These are phyloP conservation scores for Talaromyces sp. DNA, from an alignment of 2,329 filamentous ascomycete genomes.

Conservation along the genomic window DNA sequence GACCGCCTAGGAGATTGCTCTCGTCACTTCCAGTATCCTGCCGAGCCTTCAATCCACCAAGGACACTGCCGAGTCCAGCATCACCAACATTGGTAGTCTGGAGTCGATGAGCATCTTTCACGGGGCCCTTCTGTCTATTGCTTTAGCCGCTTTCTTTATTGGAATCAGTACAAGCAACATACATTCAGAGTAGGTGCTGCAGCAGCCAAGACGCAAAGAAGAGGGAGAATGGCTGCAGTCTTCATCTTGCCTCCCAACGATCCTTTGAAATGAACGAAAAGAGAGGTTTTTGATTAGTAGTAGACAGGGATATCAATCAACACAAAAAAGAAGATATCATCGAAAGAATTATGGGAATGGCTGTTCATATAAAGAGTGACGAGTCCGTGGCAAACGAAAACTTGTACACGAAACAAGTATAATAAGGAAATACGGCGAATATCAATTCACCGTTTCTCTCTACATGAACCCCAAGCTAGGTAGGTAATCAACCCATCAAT, in stretches of 20 bases:
- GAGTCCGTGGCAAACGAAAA: background rate
- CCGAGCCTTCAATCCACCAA: background rate
- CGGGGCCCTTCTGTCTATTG: background rate
- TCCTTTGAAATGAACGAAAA: background rate
- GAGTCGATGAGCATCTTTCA: background rate
- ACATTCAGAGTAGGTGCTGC: constrained; percentile 6
- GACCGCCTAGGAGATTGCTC: background rate
- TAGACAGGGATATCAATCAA: background rate
- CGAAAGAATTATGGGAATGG: background rate
- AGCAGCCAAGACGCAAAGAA: constrained; percentile 4
- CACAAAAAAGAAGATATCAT: too few species aligned
- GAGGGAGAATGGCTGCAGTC: background rate
- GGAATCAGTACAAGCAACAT: background rate
- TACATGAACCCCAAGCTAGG: background rate
- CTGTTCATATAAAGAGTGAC: background rate
- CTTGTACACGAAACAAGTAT: background rate
- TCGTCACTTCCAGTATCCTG: background rate
- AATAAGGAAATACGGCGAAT: background rate
- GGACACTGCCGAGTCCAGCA: background rate
- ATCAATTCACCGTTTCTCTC: background rate
- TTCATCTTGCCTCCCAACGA: background rate
- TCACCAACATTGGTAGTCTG: background rate
- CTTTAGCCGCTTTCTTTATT: background rate
- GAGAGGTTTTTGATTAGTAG: background rate
- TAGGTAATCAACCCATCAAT: background rate